A percentile compares a stretch with the other conserved stretches of the same genome.
These are phyloP conservation scores for Hypomyces rosellus DNA, from an alignment of 2,329 filamentous ascomycete genomes.

Conservation along the genomic window DNA sequence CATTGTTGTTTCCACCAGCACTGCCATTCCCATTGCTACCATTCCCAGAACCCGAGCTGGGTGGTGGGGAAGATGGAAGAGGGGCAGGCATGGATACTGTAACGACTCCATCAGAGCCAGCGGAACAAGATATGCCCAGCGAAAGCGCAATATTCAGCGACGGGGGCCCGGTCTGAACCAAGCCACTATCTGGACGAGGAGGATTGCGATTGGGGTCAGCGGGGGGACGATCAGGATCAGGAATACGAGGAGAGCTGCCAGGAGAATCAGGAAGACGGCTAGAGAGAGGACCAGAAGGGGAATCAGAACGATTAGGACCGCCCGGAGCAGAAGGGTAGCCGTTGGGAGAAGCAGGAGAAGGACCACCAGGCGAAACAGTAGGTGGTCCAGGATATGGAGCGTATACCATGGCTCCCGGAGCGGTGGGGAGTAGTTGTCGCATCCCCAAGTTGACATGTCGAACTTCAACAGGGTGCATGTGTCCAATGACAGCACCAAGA, in stretches of 20 bases:
- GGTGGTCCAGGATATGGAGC: background rate
- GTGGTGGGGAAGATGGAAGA: background rate
- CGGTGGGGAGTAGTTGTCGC: conserved; percentile 8
- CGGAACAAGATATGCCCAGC: conserved; percentile 22
- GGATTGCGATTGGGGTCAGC: background rate
- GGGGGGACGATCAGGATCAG: background rate
- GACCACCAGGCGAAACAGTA: background rate
- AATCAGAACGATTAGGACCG: background rate
- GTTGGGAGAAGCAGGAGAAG: background rate
- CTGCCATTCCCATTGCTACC: background rate
- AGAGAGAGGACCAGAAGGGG: background rate
- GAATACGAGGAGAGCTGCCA: conserved; percentile 1
- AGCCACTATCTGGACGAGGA: background rate
- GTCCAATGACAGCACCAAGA: conserved; percentile 21
- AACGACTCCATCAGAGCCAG: conserved; percentile 27
- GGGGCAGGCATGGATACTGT: conserved; percentile 21
- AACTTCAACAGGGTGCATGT: conserved; percentile 26
- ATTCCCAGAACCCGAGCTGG: background rate
- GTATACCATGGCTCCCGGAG: conserved; percentile 4
- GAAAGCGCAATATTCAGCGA: conserved; percentile 19
- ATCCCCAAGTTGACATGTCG: conserved; percentile 11
- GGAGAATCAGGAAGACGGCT: background rate
- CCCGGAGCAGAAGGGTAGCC: background rate
- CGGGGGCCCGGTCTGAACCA: background rate
- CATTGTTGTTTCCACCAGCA: background rate